phyloP scores from a whole-genome alignment of 371 early-diverging fungal species.

The Mucor indicus region DNA sequence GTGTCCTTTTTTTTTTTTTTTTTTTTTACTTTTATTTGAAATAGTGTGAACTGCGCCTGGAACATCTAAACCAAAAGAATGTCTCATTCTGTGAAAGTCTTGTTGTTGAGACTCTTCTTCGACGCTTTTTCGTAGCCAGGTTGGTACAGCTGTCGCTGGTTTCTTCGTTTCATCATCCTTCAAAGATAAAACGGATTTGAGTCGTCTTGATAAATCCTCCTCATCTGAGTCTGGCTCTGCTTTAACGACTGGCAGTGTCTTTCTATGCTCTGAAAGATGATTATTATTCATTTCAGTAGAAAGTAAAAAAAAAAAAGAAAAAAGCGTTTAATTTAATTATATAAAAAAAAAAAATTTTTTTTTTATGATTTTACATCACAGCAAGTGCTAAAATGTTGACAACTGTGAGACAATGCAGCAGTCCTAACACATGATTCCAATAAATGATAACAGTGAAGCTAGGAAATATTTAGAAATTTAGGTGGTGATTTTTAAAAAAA shows the following conservation, averaged over 20 bases:
- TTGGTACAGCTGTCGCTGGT: slow-evolving; percentile 4
- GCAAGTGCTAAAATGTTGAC: no score
- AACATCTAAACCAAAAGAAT: slow-evolving; percentile 30
- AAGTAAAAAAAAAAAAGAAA: not conserved
- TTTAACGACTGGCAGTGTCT: slow-evolving; percentile 23
- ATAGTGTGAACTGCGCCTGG: slow-evolving; percentile 36
- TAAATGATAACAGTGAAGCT: no score
- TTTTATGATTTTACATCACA: no score
- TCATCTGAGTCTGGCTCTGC: slow-evolving; percentile 15
- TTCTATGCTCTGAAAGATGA: slow-evolving; percentile 15
- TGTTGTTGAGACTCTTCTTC: slow-evolving; percentile 2
- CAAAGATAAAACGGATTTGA: slow-evolving; percentile 9
- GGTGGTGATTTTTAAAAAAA: no score
- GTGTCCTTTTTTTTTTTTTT: not conserved
- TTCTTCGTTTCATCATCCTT: slow-evolving; percentile 4
- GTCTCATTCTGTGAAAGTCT: slow-evolving; percentile 2
- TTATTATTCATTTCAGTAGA: not conserved
- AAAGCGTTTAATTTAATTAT: no score
- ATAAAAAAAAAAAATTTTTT: no score
- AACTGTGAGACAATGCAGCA: no score
- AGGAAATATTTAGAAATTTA: no score
- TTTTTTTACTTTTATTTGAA: slow-evolving; percentile 1
- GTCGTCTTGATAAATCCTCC: slow-evolving; percentile 15
- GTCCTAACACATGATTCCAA: no score
- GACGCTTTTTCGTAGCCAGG: slow-evolving; percentile 11